Evolutionary conservation across 139 green algal species (phyloP).

Genomic region (Micromonas pusilla): DNA sequence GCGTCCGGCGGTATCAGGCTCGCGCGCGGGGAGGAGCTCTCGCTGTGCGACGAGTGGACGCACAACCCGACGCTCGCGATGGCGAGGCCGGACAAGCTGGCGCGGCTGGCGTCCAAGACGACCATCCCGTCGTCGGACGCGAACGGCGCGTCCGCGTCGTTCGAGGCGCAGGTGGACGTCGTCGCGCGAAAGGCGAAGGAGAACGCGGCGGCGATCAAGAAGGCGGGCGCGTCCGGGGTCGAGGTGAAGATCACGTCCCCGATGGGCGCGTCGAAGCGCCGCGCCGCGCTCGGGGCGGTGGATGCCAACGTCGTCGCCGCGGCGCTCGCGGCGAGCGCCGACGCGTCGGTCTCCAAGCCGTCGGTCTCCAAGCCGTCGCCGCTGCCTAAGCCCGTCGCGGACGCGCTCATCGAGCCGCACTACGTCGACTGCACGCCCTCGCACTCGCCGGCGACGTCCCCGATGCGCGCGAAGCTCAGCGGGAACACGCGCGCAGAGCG

Average conservation of each 20-base stretch:
- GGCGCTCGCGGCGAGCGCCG: no score
- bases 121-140: no score
- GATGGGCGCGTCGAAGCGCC: not conserved
- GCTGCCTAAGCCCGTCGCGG: no score
- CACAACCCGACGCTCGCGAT: conserved; percentile 7
- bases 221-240: not conserved
- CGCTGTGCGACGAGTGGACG: not conserved
- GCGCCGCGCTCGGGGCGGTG: not conserved
- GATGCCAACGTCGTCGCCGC: not conserved
- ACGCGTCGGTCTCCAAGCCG: no score
- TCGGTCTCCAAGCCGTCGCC: no score
- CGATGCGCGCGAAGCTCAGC: no score
- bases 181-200: not conserved
- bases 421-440: no score
- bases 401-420: no score
- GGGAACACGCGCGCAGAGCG: no score
- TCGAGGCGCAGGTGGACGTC: not conserved
- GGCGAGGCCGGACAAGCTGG: not conserved
- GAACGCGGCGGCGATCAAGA: not conserved
- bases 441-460: no score
- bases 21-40: not conserved
- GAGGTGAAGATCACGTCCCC: not conserved
- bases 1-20: not conserved
- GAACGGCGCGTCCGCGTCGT: not conserved
- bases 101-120: not conserved